These are phyloP conservation scores for Penicillium subrubescens DNA, from an alignment of 495 filamentous ascomycete genomes.

Conservation along the genomic window DNA sequence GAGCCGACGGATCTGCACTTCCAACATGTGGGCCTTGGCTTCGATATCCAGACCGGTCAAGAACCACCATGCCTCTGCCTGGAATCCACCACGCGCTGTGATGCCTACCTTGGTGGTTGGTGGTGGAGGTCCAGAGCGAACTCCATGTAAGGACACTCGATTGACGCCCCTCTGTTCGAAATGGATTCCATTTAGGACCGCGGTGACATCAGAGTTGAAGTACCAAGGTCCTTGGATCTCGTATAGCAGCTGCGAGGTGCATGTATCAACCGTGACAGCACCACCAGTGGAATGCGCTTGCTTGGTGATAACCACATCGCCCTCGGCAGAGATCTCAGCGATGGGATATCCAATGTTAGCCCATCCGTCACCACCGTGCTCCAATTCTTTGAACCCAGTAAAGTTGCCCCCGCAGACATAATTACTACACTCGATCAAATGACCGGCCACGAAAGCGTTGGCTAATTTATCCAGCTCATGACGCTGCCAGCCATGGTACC, in stretches of 20 bases:
- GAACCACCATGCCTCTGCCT: conserved; percentile 47
- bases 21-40: conserved; percentile 46
- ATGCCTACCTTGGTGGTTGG: conserved; percentile 60
- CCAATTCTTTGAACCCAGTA: conserved; percentile 54
- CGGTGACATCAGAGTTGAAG: conserved; percentile 59
- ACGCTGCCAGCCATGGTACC: conserved; percentile 48
- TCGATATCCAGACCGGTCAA: conserved; percentile 48
- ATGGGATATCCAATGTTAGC: conserved; percentile 59
- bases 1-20: conserved; percentile 36
- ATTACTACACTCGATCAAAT: conserved; percentile 58
- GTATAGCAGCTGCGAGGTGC: conserved; percentile 58
- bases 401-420: conserved; percentile 62
- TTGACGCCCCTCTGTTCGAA: conserved; percentile 49
- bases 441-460: conserved; percentile 54
- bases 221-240: conserved; percentile 63
- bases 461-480: conserved; percentile 51
- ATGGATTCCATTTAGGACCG: conserved; percentile 49
- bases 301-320: conserved; percentile 50
- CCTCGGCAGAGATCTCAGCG: conserved; percentile 55
- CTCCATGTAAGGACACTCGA: conserved; percentile 32
- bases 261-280: conserved; percentile 50
- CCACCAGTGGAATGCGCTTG: conserved; percentile 39
- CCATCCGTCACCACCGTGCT: conserved; percentile 39
- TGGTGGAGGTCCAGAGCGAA: conserved; percentile 44
- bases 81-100: conserved; percentile 50